Conservation (phyloP, 2,329 filamentous ascomycete species). For the Talaromyces albobiverticillius region DNA sequence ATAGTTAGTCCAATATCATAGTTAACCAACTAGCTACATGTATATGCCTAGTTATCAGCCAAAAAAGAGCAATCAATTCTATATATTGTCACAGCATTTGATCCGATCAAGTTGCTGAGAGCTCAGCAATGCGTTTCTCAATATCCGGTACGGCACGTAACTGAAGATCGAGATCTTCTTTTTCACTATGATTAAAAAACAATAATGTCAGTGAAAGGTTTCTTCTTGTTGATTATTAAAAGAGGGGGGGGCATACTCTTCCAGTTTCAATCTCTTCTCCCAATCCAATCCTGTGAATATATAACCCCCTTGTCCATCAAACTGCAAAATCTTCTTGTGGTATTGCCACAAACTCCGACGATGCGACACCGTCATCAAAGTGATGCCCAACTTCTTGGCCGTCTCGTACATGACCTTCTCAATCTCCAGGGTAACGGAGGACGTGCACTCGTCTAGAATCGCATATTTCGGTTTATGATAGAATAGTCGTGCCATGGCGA, state of each 20-base stretch:
- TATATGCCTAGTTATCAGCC: too few species aligned
- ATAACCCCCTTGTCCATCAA: slow-evolving; percentile 89
- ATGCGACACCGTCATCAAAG: slow-evolving; percentile 95
- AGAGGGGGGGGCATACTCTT: slow-evolving; percentile 61
- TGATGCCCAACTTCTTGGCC: slow-evolving; percentile 86
- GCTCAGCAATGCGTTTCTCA: slow-evolving; percentile 77
- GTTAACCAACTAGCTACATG: too few species aligned
- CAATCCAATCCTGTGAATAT: slow-evolving; percentile 89
- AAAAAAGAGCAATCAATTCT: too few species aligned
- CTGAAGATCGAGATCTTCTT: slow-evolving; percentile 85
- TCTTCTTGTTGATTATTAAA: not conserved
- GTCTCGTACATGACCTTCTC: slow-evolving; percentile 97
- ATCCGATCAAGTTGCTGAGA: slow-evolving; percentile 54
- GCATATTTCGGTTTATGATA: slow-evolving; percentile 92
- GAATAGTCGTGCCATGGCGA: slow-evolving; percentile 93
- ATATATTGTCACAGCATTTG: too few species aligned
- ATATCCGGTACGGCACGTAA: slow-evolving; percentile 83
- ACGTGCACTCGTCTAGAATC: slow-evolving; percentile 96
- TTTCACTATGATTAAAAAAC: slow-evolving; percentile 62
- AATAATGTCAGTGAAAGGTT: not conserved
- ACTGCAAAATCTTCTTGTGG: slow-evolving; percentile 90
- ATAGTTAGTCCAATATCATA: too few species aligned
- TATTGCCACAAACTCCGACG: slow-evolving; percentile 93
- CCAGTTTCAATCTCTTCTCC: slow-evolving; percentile 75
- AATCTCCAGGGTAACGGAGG: slow-evolving; percentile 88